A percentile compares a stretch with the other conserved stretches of the same genome.
These are phyloP conservation scores for Boletus mariae DNA, from an alignment of 1,284 basidiomycete species.

Conservation along the genomic window DNA sequence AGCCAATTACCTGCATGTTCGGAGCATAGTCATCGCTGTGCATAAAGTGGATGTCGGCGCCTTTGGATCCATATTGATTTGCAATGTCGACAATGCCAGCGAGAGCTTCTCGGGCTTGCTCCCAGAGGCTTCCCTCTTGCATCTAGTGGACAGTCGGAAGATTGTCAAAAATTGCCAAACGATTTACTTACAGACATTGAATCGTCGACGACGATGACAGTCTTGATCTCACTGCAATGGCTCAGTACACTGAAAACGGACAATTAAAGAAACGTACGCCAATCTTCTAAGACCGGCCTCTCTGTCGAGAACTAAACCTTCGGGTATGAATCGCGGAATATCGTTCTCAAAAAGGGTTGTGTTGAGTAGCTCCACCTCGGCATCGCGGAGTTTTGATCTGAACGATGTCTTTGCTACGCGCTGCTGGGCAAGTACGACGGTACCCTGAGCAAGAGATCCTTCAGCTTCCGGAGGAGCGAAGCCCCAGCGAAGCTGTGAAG, in stretches of 20 bases:
- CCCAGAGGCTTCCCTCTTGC: slow-evolving; percentile 39
- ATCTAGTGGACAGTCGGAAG: slow-evolving; percentile 29
- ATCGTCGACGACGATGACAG: slow-evolving; percentile 44
- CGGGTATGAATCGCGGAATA: slow-evolving; percentile 28
- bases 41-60: slow-evolving; percentile 46
- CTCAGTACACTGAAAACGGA: slow-evolving; percentile 1
- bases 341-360: slow-evolving; percentile 28
- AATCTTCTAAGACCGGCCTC: slow-evolving; percentile 23
- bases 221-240: slow-evolving; percentile 30
- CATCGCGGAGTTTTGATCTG: slow-evolving; percentile 1
- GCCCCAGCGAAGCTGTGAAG: slow-evolving; percentile 33
- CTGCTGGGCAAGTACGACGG: slow-evolving; percentile 33
- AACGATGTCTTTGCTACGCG: neutral
- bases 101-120: slow-evolving; percentile 39
- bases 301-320: slow-evolving; percentile 6
- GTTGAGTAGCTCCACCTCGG: slow-evolving; percentile 22
- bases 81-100: slow-evolving; percentile 42
- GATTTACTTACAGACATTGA: slow-evolving; percentile 38
- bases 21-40: slow-evolving; percentile 34
- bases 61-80: slow-evolving; percentile 37
- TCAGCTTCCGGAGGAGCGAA: slow-evolving; percentile 17
- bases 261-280: slow-evolving; percentile 20
- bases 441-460: slow-evolving; percentile 25
- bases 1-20: slow-evolving; percentile 32
- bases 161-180: neutral